Evolutionary conservation across 441 rosid genomes (phyloP), one percentile per base, ranked within the genome.

Genomic region (Kokia cookei): DNA sequence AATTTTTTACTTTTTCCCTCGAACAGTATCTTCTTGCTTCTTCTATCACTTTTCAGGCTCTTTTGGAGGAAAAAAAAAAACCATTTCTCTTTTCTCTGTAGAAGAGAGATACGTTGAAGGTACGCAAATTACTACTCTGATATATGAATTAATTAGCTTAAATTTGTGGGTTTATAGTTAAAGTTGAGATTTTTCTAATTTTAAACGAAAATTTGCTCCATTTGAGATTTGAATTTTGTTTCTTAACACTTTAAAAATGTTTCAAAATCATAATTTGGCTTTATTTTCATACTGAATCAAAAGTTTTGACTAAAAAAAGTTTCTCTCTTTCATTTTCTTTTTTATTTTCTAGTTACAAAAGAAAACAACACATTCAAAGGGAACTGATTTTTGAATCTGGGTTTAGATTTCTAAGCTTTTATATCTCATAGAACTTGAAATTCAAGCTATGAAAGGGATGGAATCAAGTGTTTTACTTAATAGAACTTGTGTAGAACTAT

Each of bases 361-460:
- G 59, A 68, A 48, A 7, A 24, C 11, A 15, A 24, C 70, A 29
- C 13, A n/a, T 15, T 50, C 26, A 4, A 50, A 58, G 59, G 9
- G n/a, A 15, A 26, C 11, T 60, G 67, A 27, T 29, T 32, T 43
- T 50, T 73, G 66, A 47, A 74, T 57, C 48, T 43, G 17, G 64
- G 55, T 14, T 29, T 74, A 54, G 45, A 35, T 58, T 74, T 15
- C 60, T 43, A 37, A 53, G 53, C 35, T 59, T 72, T 45, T 53
- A 51, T 35, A 47, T 65, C 42, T 35, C 43, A 32, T 69, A 29
- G 62, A 72, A 76, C 74, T 58, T 32, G 50, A 67, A 74, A 74
- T 24, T 74, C 54, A 62, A 69, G 69, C 61, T 32, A 87, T 89
- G 90, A 93, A 86, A 75, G 87, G 85, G 47, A 67, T 88, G 72